Base-by-base conservation (phyloP, 2,329 filamentous ascomycete species). In the Mycogone perniciosa region DNA sequence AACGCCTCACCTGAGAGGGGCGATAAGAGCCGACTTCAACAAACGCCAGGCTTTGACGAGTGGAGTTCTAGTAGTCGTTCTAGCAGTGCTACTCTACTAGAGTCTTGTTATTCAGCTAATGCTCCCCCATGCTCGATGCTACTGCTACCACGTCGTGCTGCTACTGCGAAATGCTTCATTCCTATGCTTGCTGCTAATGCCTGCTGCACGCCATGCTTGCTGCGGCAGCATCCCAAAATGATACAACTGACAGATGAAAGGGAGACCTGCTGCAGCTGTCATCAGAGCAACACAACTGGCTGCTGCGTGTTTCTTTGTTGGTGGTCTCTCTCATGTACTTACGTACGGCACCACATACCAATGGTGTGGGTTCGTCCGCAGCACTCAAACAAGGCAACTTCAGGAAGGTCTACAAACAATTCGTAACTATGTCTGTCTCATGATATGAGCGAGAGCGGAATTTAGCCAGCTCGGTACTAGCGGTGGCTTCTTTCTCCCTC, bases 1-100 rank as follows among this genome's bases (percentile, higher is more conserved):
- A 51, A 51, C 49, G 49, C 49, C 49, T 51, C 49, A 51, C 49
- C 49, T 51, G 49, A 47, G 46, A 51, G 20, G 20, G 35, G 33
- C 49, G 49, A 51, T 47, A 51, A 46, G 43, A 43, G 38, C 49
- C 49, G 49, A 38, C 20, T 46, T 31, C 35, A 35, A 8, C 7
- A 42, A 31, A 39, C 11, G 10, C 35, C 13, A 20, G 20, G 31
- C n/a, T 44, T 33, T n/a, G 48, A 8, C 4, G 41, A 40, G 47
- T 44, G 41, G 41, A 5, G 20, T 20, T 20, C 20, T 20, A 20
- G 20, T 20, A 20, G 20, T 20, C 3, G 20, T 20, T 20, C 20
- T 20, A 20, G 20, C 20, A 20, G 20, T 20, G 20, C 20, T 20
- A 20, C 20, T 20, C 20, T 20, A 20, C 20, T 20, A 20, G 20